Evolutionary conservation across 805 yeast genomes (phyloP).

Genomic region (Suhomyces sp.): DNA sequence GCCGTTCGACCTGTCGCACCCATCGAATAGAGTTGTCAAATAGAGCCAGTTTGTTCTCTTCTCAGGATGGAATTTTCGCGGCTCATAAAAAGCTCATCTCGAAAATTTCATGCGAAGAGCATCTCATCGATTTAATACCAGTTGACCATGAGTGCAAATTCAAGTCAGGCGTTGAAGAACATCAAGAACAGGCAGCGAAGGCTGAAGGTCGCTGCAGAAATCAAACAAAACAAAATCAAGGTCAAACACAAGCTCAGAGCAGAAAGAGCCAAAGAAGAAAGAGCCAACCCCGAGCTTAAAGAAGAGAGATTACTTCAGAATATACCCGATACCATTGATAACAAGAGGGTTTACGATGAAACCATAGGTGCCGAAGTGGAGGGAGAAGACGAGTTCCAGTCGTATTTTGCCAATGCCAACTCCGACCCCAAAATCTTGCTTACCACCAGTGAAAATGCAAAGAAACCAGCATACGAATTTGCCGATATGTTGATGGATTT

Average conservation of each 20-base stretch:
- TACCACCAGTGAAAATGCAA: constrained; percentile 86
- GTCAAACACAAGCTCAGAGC: constrained; percentile 72
- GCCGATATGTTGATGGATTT: constrained; percentile 82
- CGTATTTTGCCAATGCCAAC: constrained; percentile 47
- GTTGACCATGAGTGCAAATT: constrained; percentile 16
- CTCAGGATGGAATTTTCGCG: not conserved
- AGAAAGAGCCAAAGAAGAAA: constrained; percentile 85
- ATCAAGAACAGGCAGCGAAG: constrained; percentile 78
- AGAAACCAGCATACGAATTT: constrained; percentile 83
- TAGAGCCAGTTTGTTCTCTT: not conserved
- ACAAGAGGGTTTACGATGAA: constrained; percentile 83
- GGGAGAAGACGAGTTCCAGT: constrained; percentile 63
- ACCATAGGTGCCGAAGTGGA: constrained; percentile 62
- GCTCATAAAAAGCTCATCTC: not conserved
- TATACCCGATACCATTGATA: constrained; percentile 79
- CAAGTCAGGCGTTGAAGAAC: constrained; percentile 32
- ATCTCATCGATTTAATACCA: not conserved
- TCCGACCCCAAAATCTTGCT: constrained; percentile 81
- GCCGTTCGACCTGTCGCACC: not conserved
- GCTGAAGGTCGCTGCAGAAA: constrained; percentile 69
- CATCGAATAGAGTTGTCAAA: not conserved
- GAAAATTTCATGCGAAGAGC: not conserved
- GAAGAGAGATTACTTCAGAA: constrained; percentile 76
- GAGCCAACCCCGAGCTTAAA: constrained; percentile 75
- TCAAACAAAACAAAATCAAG: constrained; percentile 73